Evolutionary conservation across 495 filamentous ascomycete species (phyloP).

Genomic region (Podospora pseudopauciseta): DNA sequence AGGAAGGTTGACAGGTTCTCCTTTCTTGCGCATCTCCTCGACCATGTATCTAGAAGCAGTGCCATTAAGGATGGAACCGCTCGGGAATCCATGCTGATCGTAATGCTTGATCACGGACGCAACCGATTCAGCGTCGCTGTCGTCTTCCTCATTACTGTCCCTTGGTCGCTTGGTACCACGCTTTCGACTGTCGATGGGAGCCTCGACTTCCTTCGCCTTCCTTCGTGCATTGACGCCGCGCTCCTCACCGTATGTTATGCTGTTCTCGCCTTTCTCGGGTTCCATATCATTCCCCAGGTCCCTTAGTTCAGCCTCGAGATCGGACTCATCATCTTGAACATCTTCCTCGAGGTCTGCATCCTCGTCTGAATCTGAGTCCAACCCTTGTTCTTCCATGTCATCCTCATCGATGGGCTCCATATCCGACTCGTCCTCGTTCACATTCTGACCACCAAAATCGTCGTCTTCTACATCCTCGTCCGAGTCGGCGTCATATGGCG

Average conservation of each 20-base stretch:
- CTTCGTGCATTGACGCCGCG: neutral
- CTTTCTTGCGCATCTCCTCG: slow-evolving; percentile 26
- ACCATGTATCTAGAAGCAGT: slow-evolving; percentile 40
- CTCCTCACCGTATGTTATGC: neutral
- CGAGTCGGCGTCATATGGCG: slow-evolving; percentile 27
- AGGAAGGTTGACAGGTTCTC: slow-evolving; percentile 29
- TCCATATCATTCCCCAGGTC: slow-evolving; percentile 20
- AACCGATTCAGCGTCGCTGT: slow-evolving; percentile 32
- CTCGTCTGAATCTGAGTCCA: slow-evolving; percentile 19
- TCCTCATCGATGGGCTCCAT: slow-evolving; percentile 25
- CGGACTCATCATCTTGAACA: slow-evolving; percentile 14
- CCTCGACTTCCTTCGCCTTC: neutral
- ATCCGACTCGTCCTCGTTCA: slow-evolving; percentile 19
- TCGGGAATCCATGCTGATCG: slow-evolving; percentile 49
- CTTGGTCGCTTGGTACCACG: neutral
- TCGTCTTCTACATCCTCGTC: slow-evolving; percentile 33
- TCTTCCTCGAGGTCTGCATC: slow-evolving; percentile 25
- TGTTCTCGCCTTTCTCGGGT: neutral
- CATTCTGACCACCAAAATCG: slow-evolving; percentile 24
- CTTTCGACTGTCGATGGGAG: neutral
- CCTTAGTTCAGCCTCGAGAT: slow-evolving; percentile 24
- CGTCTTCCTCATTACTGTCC: slow-evolving; percentile 20
- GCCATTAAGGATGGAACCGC: slow-evolving; percentile 46
- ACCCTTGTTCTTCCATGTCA: slow-evolving; percentile 27
- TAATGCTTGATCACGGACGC: slow-evolving; percentile 37